Evolutionary conservation across 306 rosid species (phyloP).

Genomic region (Rosa multiflora): DNA sequence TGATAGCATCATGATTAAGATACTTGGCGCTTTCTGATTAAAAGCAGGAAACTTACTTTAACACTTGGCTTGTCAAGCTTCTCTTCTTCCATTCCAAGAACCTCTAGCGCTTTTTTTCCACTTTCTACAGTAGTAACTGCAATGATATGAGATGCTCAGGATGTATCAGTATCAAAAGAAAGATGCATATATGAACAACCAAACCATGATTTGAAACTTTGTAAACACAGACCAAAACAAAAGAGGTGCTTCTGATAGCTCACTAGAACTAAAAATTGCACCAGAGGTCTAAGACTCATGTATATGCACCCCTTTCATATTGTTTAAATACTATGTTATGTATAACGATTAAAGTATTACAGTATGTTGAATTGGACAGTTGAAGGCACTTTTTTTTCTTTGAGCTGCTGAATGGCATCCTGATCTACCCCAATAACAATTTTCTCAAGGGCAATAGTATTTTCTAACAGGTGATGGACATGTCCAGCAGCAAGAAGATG

Average conservation of each 20-base stretch:
- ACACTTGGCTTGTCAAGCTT: neutral
- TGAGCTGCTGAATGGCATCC: no score
- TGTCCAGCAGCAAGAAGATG: neutral
- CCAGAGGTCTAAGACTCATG: neutral
- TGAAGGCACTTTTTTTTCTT: no score
- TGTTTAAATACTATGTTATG: no score
- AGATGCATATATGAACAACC: neutral
- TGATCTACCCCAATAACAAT: no score
- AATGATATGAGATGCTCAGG: neutral
- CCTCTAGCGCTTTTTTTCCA: constrained; percentile 14
- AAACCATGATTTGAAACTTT: neutral
- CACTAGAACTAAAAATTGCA: neutral
- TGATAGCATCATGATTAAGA: neutral
- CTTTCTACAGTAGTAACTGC: constrained; percentile 19
- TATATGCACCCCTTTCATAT: no score
- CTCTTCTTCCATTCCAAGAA: constrained; percentile 15
- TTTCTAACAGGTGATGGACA: neutral
- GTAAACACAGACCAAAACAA: neutral
- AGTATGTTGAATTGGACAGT: no score
- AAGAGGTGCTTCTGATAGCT: neutral
- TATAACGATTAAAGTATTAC: no score
- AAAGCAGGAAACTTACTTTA: constrained; percentile 3
- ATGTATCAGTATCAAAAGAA: neutral
- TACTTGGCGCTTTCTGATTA: neutral
- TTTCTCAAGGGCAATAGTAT: no score